Evolutionary conservation across 1,284 basidiomycete genomes (phyloP).

Genomic region (Ceratobasidium sp.): DNA sequence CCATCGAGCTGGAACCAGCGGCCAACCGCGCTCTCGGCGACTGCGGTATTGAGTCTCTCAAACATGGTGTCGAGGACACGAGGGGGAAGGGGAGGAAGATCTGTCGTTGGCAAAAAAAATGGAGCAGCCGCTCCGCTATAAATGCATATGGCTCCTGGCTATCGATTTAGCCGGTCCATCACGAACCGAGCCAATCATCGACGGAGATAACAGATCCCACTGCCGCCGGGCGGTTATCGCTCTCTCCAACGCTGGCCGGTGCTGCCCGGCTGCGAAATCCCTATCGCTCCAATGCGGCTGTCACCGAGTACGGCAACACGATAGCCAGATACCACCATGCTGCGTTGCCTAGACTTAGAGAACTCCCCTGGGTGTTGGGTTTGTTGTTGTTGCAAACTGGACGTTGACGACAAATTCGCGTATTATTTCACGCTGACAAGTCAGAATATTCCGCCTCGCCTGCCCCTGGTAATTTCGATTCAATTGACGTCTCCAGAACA

Average conservation of each 20-base stretch:
- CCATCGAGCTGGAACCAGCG: conserved; percentile 86
- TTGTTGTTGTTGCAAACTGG: not conserved
- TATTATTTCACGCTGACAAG: not conserved
- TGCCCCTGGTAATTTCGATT: not conserved
- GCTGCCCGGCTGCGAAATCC: not conserved
- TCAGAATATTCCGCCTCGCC: not conserved
- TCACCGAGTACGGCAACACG: not conserved
- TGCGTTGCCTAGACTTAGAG: not conserved
- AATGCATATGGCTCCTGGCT: conserved; percentile 16
- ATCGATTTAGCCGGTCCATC: conserved; percentile 23
- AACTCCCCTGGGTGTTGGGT: not conserved
- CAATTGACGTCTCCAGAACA: too few species aligned
- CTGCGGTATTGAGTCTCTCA: conserved; percentile 48
- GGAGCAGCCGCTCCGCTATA: conserved; percentile 9
- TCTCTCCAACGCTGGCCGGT: not conserved
- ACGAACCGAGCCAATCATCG: conserved; percentile 36
- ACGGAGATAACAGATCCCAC: conserved; percentile 18
- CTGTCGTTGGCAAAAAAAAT: conserved; percentile 18
- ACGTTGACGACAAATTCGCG: not conserved
- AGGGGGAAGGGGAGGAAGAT: not conserved
- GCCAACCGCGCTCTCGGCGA: conserved; percentile 75
- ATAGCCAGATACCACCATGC: not conserved
- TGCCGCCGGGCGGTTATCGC: conserved; percentile 14
- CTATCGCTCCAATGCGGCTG: too few species aligned
- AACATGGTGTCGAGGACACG: conserved; percentile 27